Percentiles rank a stretch among this genome's conserved stretches.
Conservation (phyloP, 1,284 basidiomycete genomes). For the Puccinia coronata region DNA sequence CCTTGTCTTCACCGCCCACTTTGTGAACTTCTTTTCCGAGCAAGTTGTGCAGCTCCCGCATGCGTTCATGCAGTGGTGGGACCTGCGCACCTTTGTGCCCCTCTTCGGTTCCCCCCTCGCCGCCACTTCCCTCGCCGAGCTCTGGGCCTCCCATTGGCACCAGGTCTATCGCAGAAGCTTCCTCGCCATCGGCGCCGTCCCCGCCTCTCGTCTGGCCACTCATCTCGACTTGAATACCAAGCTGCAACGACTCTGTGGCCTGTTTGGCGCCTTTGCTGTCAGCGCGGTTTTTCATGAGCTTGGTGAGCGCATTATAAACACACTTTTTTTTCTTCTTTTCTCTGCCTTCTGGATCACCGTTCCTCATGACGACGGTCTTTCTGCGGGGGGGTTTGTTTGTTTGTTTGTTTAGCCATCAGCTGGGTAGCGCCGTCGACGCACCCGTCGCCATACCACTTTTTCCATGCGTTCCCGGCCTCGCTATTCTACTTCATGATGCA, state of each 20-base stretch:
- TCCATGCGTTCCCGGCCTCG: slow-evolving; percentile 19
- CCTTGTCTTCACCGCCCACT: not conserved
- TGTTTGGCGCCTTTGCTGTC: slow-evolving; percentile 31
- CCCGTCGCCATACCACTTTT: slow-evolving; percentile 19
- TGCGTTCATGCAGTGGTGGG: slow-evolving; percentile 21
- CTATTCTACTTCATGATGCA: slow-evolving; percentile 42
- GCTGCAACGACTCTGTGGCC: not conserved
- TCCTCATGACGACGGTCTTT: too few species aligned
- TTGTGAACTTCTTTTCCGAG: slow-evolving; percentile 3
- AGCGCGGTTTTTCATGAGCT: slow-evolving; percentile 38
- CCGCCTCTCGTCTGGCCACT: not conserved
- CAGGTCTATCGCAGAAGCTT: slow-evolving; percentile 32
- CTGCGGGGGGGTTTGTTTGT: too few species aligned
- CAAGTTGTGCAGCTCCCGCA: not conserved
- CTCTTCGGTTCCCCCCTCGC: slow-evolving; percentile 62
- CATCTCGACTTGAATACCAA: not conserved
- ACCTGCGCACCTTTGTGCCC: slow-evolving; percentile 54
- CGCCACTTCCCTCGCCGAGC: slow-evolving; percentile 62
- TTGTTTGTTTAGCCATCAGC: slow-evolving; percentile 20
- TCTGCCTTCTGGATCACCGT: not conserved
- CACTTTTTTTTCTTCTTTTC: not conserved
- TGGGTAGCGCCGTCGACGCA: slow-evolving; percentile 9
- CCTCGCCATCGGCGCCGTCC: not conserved
- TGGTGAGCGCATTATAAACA: not conserved
- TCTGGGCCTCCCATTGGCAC: slow-evolving; percentile 65